Percentiles rank a stretch among this genome's conserved stretches.
These are phyloP conservation scores for Russula abietina DNA, from an alignment of 768 basidiomycete genomes.

Conservation along the genomic window DNA sequence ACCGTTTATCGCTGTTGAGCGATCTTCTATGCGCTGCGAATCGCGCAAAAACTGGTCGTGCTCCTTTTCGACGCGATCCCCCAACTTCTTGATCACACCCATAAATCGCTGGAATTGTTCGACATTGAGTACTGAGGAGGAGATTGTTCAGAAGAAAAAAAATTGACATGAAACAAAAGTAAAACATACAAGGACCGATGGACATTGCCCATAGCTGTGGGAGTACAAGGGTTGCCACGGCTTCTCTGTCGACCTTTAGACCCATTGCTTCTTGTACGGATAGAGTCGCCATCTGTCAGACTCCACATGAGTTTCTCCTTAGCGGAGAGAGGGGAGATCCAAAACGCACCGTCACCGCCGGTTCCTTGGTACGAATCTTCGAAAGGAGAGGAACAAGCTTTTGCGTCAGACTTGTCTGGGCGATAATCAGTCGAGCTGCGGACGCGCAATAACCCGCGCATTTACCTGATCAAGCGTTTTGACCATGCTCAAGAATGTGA, in stretches of 20 bases:
- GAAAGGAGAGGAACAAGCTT: constrained; percentile 92
- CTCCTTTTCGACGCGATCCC: constrained; percentile 87
- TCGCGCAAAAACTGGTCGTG: constrained; percentile 91
- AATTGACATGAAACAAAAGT: constrained; percentile 9
- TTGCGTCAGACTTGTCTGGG: constrained; percentile 78
- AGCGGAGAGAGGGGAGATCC: neutral
- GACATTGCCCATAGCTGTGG: constrained; percentile 88
- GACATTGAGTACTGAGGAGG: constrained; percentile 57
- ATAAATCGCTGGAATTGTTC: constrained; percentile 93
- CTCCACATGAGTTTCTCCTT: neutral
- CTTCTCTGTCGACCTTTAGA: constrained; percentile 87
- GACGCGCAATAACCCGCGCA: constrained; percentile 13
- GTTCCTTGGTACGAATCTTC: constrained; percentile 94
- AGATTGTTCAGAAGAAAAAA: neutral
- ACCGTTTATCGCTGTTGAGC: constrained; percentile 43
- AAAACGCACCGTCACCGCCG: constrained; percentile 77
- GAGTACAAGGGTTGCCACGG: constrained; percentile 54
- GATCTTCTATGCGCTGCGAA: constrained; percentile 84
- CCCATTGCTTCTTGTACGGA: constrained; percentile 96
- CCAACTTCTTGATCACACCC: constrained; percentile 67
- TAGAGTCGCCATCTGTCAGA: constrained; percentile 71
- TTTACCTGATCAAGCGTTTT: constrained; percentile 81
- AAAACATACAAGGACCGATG: constrained; percentile 70
- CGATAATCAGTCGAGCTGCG: neutral
- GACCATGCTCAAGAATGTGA: constrained; percentile 82